Evolutionary conservation across 208 protist genomes (phyloP).

Genomic region (Wallacemonas sp.): DNA sequence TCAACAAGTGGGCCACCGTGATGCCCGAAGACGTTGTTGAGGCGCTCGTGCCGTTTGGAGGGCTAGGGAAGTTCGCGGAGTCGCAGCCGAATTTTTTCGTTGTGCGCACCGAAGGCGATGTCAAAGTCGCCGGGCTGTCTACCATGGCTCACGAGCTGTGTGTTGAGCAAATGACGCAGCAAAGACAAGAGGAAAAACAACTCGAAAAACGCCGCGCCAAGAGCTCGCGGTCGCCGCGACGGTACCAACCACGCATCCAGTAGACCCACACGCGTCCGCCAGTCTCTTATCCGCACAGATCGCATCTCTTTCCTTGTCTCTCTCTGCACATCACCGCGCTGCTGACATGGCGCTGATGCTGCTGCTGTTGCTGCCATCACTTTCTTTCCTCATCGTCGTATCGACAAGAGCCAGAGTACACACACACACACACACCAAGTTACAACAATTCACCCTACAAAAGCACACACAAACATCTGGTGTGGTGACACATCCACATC

Average conservation of each 20-base stretch:
- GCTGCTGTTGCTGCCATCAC: too few species aligned
- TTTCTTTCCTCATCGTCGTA: too few species aligned
- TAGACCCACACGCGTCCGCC: too few species aligned
- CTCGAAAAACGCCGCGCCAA: constrained; percentile 24
- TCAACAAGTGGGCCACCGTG: constrained; percentile 49
- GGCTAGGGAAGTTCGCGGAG: constrained; percentile 50
- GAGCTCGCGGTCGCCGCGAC: constrained; percentile 21
- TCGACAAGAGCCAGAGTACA: too few species aligned
- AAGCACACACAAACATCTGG: too few species aligned
- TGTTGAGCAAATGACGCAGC: constrained; percentile 34
- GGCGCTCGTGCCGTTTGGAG: constrained; percentile 61
- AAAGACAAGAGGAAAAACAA: constrained; percentile 40
- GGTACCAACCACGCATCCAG: constrained; percentile 23
- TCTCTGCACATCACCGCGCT: too few species aligned
- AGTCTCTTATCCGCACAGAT: too few species aligned
- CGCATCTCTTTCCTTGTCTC: constrained; percentile 23
- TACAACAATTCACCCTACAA: too few species aligned
- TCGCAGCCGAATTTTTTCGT: constrained; percentile 79
- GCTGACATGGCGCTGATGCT: too few species aligned
- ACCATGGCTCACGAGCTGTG: constrained; percentile 53
- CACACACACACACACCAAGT: too few species aligned
- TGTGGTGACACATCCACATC: too few species aligned
- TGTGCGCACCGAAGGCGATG: constrained; percentile 60
- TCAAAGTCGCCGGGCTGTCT: constrained; percentile 58
- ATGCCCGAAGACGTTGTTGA: constrained; percentile 72